Evolutionary conservation across 2,329 filamentous ascomycete species (phyloP).

Genomic region (Aspergillus japonicus): DNA sequence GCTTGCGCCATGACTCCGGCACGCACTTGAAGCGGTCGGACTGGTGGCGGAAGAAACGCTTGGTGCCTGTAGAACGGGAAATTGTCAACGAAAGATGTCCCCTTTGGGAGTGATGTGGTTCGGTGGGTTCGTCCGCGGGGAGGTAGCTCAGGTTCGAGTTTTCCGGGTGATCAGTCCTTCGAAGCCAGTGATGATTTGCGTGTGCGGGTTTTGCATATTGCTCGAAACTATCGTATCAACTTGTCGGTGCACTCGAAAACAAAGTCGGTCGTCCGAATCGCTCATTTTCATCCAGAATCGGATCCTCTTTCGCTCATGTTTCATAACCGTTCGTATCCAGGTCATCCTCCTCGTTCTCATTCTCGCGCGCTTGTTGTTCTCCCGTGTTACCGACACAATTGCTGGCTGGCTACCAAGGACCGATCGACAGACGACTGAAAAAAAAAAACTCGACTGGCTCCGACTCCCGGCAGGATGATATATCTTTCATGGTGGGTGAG

Average conservation of each 20-base stretch:
- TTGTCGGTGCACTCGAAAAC: not conserved
- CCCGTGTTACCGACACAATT: not conserved
- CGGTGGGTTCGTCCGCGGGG: not conserved
- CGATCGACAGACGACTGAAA: not conserved
- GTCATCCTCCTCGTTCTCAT: no score
- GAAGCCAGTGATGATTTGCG: not conserved
- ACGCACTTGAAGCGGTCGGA: constrained; percentile 95
- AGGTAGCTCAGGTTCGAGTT: not conserved
- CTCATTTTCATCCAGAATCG: not conserved
- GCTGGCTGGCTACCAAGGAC: not conserved
- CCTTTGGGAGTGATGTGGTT: not conserved
- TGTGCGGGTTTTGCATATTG: not conserved
- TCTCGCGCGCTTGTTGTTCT: no score
- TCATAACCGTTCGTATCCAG: not conserved
- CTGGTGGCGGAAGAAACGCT: constrained; percentile 97
- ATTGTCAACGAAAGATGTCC: not conserved
- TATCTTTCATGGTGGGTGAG: not conserved
- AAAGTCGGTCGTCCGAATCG: not conserved
- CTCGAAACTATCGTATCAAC: not conserved
- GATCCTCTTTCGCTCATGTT: not conserved
- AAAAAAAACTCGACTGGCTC: not conserved
- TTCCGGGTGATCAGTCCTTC: not conserved
- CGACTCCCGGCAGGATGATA: not conserved
- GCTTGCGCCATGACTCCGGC: constrained; percentile 92
- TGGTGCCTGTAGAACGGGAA: constrained; percentile 64